Conservation (phyloP, 805 yeast genomes). For the Peterozyma xylosa region DNA sequence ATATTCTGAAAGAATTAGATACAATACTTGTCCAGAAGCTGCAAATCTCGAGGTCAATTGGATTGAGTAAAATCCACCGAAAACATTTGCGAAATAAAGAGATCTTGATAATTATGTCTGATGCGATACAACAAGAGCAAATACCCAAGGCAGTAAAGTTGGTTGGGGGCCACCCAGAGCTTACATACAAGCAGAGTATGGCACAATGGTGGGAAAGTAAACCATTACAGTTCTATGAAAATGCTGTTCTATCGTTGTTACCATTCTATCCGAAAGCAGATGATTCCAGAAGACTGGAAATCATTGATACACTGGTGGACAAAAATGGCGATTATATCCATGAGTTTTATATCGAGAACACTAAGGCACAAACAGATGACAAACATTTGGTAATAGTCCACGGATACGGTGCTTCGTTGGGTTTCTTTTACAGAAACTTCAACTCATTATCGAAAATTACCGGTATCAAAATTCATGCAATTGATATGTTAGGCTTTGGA, state of each 20-base stretch:
- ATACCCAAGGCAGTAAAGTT: background rate
- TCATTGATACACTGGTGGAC: constrained; percentile 50
- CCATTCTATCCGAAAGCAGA: constrained; percentile 55
- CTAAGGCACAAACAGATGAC: constrained; percentile 17
- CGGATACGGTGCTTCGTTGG: constrained; percentile 90
- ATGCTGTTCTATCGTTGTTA: constrained; percentile 41
- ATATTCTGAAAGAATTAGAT: too few species aligned
- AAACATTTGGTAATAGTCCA: constrained; percentile 67
- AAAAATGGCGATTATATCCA: constrained; percentile 48
- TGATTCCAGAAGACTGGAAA: constrained; percentile 32
- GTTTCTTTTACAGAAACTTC: constrained; percentile 70
- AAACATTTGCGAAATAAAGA: too few species aligned
- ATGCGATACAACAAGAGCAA: too few species aligned
- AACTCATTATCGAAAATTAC: constrained; percentile 41
- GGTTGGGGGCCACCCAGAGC: background rate
- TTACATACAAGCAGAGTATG: constrained; percentile 16
- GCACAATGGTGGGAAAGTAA: constrained; percentile 18
- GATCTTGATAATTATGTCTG: too few species aligned
- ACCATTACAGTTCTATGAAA: constrained; percentile 22
- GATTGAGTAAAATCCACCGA: too few species aligned
- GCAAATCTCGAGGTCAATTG: too few species aligned
- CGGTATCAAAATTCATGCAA: constrained; percentile 53
- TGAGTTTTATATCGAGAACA: constrained; percentile 55
- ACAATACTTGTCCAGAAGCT: too few species aligned
- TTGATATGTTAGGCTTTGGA: constrained; percentile 71